These are phyloP conservation scores for Phytophthora pseudosyringae DNA, from an alignment of 352 stramenopile species.

Conservation along the genomic window DNA sequence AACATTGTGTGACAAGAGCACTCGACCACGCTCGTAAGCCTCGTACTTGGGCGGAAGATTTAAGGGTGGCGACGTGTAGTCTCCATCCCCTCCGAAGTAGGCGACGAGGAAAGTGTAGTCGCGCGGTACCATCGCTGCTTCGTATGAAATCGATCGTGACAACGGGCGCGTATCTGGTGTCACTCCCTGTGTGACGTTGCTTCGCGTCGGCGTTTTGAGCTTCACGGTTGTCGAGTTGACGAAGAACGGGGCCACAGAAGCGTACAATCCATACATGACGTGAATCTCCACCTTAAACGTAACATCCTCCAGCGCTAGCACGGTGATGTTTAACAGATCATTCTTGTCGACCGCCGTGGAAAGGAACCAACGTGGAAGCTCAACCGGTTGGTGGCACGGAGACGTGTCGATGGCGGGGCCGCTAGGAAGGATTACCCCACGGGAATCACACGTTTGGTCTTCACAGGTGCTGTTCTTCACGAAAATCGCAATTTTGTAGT, in stretches of 20 bases:
- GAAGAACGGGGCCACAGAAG: constrained; percentile 90
- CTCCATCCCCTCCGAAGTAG: constrained; percentile 72
- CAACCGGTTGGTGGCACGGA: constrained; percentile 92
- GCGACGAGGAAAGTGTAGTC: constrained; percentile 93
- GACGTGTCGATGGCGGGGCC: constrained; percentile 84
- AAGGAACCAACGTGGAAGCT: constrained; percentile 92
- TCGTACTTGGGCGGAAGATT: constrained; percentile 96
- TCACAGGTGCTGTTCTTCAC: constrained; percentile 93
- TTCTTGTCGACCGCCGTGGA: constrained; percentile 93
- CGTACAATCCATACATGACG: constrained; percentile 94
- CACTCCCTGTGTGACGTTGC: constrained; percentile 76
- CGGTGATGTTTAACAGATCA: constrained; percentile 93
- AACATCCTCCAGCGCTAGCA: constrained; percentile 96
- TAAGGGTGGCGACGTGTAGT: constrained; percentile 81
- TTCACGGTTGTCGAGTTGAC: constrained; percentile 90
- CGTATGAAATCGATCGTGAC: constrained; percentile 87
- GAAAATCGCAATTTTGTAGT: constrained; percentile 97
- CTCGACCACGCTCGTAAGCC: constrained; percentile 92
- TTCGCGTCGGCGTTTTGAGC: constrained; percentile 77
- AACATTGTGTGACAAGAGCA: constrained; percentile 94
- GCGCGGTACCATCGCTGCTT: constrained; percentile 71
- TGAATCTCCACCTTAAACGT: constrained; percentile 96
- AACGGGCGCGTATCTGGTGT: constrained; percentile 69
- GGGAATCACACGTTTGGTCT: constrained; percentile 82
- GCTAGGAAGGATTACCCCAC: constrained; percentile 56